phyloP scores from a whole-genome alignment of 352 stramenopile species.

The Globisporangium irregulare region DNA sequence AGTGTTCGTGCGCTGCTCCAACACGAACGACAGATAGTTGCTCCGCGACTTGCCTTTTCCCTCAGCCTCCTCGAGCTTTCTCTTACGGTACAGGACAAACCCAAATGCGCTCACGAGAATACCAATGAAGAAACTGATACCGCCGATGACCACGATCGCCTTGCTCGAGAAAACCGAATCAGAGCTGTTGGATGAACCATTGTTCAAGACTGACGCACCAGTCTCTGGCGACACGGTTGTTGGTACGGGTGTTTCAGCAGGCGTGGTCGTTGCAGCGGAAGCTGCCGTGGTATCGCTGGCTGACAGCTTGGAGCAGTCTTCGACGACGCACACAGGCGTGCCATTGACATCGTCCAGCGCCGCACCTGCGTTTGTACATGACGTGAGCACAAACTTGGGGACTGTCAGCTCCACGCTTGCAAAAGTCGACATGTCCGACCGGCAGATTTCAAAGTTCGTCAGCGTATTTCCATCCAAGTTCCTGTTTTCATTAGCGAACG shows the following conservation, averaged over 20 bases:
- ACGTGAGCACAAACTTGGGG: slow-evolving; percentile 22
- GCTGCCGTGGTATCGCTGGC: background rate
- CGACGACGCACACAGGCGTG: slow-evolving; percentile 11
- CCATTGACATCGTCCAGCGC: slow-evolving; percentile 5
- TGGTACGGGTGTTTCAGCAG: background rate
- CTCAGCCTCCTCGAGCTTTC: slow-evolving; percentile 20
- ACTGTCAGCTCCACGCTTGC: slow-evolving; percentile 21
- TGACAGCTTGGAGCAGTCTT: slow-evolving; percentile 6
- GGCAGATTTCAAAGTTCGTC: slow-evolving; percentile 46
- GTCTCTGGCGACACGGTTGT: background rate
- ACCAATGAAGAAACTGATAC: slow-evolving; percentile 44
- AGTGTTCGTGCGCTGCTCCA: slow-evolving; percentile 25
- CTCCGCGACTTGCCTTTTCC: slow-evolving; percentile 24
- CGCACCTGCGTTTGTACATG: slow-evolving; percentile 1
- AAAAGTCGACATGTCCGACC: slow-evolving; percentile 41
- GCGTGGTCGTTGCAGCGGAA: background rate
- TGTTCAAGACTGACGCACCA: slow-evolving; percentile 2
- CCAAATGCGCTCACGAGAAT: slow-evolving; percentile 35
- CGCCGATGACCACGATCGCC: slow-evolving; percentile 48
- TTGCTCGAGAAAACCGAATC: slow-evolving; percentile 35
- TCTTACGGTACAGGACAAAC: slow-evolving; percentile 35
- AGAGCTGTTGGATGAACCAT: slow-evolving; percentile 5
- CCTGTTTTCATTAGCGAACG: slow-evolving; percentile 7
- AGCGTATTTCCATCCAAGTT: slow-evolving; percentile 41
- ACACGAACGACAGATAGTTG: slow-evolving; percentile 28